phyloP scores from a whole-genome alignment of 495 filamentous ascomycete genomes.

The Penicillium fimorum region DNA sequence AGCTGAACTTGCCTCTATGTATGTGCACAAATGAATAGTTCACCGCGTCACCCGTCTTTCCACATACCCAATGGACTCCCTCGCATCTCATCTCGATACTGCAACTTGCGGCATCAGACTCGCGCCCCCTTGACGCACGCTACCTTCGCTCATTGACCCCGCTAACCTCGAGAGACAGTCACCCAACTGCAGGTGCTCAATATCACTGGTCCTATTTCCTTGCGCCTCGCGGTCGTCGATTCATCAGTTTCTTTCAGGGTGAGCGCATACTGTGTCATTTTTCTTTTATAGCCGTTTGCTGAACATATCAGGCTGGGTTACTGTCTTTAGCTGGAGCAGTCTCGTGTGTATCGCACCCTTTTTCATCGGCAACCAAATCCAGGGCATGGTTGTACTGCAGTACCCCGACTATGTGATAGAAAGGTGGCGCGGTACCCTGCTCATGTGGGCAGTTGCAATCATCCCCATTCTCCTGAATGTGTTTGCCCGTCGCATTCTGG shows the following conservation, averaged over 20 bases:
- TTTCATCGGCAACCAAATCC: conserved; percentile 48
- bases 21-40: conserved; percentile 5
- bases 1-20: conserved; percentile 41
- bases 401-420: conserved; percentile 41
- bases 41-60: too few species aligned
- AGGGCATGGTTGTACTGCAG: conserved; percentile 46
- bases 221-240: conserved; percentile 36
- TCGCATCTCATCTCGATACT: too few species aligned
- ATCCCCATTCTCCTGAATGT: conserved; percentile 44
- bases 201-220: conserved; percentile 49
- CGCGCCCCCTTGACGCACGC: too few species aligned
- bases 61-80: too few species aligned
- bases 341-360: conserved; percentile 49
- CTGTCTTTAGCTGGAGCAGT: conserved; percentile 43
- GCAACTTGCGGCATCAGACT: too few species aligned
- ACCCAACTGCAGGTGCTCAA: conserved; percentile 41
- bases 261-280: conserved; percentile 29
- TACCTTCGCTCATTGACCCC: too few species aligned
- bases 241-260: conserved; percentile 48
- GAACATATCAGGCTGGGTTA: conserved; percentile 25
- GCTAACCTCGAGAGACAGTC: conserved; percentile 19
- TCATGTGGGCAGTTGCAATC: conserved; percentile 46
- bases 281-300: conserved; percentile 13
- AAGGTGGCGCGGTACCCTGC: conserved; percentile 49
- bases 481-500: conserved; percentile 43